Percentiles rank a stretch among this genome's conserved stretches.
Evolutionary conservation across 1,284 basidiomycete species (phyloP).

Genomic region (Boletus semigastroideus): DNA sequence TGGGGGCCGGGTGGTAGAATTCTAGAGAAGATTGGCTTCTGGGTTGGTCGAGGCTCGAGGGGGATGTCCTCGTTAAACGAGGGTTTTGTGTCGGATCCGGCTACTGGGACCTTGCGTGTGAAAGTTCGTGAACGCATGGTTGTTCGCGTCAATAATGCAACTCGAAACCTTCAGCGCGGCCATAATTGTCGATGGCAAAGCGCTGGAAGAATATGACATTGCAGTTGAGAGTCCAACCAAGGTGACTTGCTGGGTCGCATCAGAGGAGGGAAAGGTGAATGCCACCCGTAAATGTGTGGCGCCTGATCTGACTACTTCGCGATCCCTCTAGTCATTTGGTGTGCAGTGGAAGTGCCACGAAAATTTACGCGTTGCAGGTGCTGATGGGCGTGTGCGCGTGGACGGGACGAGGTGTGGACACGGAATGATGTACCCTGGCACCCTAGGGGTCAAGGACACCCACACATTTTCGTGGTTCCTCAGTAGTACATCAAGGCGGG

Average conservation of each 20-base stretch:
- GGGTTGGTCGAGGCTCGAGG: too few relatives aligned
- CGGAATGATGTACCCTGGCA: fast-evolving
- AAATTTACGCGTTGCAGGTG: neutral
- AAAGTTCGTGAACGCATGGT: too few relatives aligned
- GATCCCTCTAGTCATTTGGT: slow-evolving; percentile 7
- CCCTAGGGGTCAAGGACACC: neutral
- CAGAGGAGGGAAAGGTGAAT: slow-evolving; percentile 19
- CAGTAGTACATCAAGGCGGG: neutral
- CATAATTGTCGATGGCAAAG: slow-evolving; percentile 13
- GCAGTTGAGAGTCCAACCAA: slow-evolving; percentile 1
- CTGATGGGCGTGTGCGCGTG: neutral
- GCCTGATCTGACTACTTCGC: neutral
- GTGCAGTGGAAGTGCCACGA: slow-evolving; percentile 13
- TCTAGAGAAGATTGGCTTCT: too few relatives aligned
- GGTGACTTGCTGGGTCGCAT: slow-evolving; percentile 21
- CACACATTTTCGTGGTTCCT: neutral
- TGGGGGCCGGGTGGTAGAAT: too few relatives aligned
- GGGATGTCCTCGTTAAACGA: too few relatives aligned
- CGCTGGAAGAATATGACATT: slow-evolving; percentile 16
- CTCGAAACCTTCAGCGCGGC: slow-evolving; percentile 11
- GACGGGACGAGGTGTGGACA: neutral
- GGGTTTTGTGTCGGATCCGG: too few relatives aligned
- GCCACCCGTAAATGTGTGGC: neutral
- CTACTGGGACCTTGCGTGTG: too few relatives aligned
- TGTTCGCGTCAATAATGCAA: slow-evolving; percentile 3